Evolutionary conservation across 106 monocot genomes (phyloP).

Genomic region (Allium cepa): DNA sequence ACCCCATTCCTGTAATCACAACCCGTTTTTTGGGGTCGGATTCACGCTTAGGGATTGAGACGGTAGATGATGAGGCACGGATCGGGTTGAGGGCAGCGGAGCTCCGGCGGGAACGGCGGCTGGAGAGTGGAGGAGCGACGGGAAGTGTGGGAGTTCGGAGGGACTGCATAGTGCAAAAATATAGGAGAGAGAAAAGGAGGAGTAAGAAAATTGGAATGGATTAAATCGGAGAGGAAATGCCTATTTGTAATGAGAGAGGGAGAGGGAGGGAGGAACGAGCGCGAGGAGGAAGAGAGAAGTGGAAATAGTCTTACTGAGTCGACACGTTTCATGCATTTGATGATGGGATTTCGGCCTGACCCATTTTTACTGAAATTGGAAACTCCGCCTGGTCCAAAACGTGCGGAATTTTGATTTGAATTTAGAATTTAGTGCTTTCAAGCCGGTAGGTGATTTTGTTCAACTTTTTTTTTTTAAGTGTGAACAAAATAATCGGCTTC

Average conservation of each 20-base stretch:
- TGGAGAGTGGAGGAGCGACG: background rate
- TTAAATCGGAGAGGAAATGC: too few species aligned
- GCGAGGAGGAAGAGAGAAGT: background rate
- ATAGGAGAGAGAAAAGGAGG: background rate
- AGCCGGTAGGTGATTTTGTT: too few species aligned
- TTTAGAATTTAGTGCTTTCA: too few species aligned
- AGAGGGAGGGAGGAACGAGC: background rate
- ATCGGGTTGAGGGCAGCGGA: background rate
- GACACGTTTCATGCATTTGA: too few species aligned
- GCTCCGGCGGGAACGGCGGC: background rate
- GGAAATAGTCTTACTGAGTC: background rate
- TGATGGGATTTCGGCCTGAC: too few species aligned
- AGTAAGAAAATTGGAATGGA: background rate
- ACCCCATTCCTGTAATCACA: constrained; percentile 93
- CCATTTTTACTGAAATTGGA: too few species aligned
- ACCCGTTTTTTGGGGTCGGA: constrained; percentile 92
- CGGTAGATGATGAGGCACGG: constrained; percentile 16
- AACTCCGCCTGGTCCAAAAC: too few species aligned
- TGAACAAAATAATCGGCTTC: too few species aligned
- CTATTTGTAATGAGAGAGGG: too few species aligned
- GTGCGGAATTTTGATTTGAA: too few species aligned
- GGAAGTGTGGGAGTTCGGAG: constrained; percentile 1
- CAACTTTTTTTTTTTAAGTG: too few species aligned
- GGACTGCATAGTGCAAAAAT: constrained; percentile 4
- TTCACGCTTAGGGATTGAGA: constrained; percentile 55